Evolutionary conservation across 768 basidiomycete genomes (phyloP).

Genomic region (Chalciporus piperatus): DNA sequence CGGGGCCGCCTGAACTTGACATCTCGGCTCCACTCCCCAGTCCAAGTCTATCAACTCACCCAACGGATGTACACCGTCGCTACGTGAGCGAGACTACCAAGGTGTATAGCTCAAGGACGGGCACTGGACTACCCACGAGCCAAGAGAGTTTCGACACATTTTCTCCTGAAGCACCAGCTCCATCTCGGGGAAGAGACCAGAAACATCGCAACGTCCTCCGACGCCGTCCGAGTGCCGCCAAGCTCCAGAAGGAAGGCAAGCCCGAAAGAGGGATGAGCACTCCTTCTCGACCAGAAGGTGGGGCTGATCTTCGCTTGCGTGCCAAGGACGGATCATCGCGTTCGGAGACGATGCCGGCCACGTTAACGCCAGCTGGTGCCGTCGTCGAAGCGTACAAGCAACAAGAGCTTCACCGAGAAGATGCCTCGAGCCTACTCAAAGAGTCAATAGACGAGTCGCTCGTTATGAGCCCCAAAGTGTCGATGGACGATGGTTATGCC

Average conservation of each 20-base stretch:
- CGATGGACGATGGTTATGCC: slow-evolving; percentile 5
- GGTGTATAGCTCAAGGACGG: neutral
- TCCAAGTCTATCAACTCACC: neutral
- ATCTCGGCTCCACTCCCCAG: slow-evolving; percentile 13
- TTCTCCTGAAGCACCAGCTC: neutral
- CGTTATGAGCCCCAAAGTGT: slow-evolving; percentile 5
- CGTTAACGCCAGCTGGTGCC: slow-evolving; percentile 45
- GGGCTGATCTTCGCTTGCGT: neutral
- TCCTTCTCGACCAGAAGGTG: slow-evolving; percentile 1
- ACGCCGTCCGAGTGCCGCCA: slow-evolving; percentile 30
- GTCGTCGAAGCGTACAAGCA: slow-evolving; percentile 49
- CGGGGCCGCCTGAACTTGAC: slow-evolving; percentile 23
- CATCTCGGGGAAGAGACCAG: slow-evolving; percentile 8
- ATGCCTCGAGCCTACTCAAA: slow-evolving; percentile 10
- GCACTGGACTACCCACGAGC: slow-evolving; percentile 1
- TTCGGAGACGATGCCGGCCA: neutral
- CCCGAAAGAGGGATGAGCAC: slow-evolving; percentile 14
- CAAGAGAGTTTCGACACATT: slow-evolving; percentile 14
- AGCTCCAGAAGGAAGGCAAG: slow-evolving; percentile 8
- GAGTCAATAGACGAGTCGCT: slow-evolving; percentile 27
- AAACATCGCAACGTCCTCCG: slow-evolving; percentile 32
- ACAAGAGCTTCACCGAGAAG: slow-evolving; percentile 31
- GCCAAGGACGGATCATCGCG: neutral
- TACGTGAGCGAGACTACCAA: slow-evolving; percentile 16
- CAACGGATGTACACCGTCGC: slow-evolving; percentile 19